Percentiles rank a stretch among this genome's conserved stretches.
These are phyloP conservation scores for Rhamnella rubrinervis DNA, from an alignment of 331 rosid species.

Conservation along the genomic window DNA sequence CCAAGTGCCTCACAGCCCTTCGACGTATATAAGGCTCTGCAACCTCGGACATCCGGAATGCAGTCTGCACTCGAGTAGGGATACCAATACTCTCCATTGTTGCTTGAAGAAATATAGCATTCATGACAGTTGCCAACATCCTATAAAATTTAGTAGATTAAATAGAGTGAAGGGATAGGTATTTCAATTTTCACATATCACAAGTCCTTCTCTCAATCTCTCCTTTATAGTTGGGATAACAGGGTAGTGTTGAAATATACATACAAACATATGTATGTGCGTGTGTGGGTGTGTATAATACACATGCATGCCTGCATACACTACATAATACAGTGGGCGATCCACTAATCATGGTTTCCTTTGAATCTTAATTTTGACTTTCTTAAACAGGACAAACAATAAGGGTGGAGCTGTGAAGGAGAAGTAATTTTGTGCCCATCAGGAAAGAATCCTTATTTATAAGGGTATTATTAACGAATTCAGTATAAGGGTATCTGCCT, in stretches of 20 bases:
- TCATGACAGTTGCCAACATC: slow-evolving; percentile 99
- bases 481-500: neutral
- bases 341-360: too few relatives aligned
- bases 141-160: slow-evolving; percentile 30
- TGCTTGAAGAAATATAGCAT: slow-evolving; percentile 97
- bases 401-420: too few relatives aligned
- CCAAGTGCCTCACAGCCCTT: slow-evolving; percentile 93
- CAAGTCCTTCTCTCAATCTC: too few relatives aligned
- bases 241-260: too few relatives aligned
- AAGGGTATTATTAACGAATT: neutral
- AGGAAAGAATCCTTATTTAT: neutral
- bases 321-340: too few relatives aligned
- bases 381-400: too few relatives aligned
- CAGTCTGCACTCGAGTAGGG: slow-evolving; percentile 98
- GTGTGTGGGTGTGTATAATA: too few relatives aligned
- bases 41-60: slow-evolving; percentile 95
- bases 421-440: neutral
- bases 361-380: too few relatives aligned
- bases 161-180: neutral
- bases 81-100: slow-evolving; percentile 98
- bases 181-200: too few relatives aligned
- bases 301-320: too few relatives aligned
- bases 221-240: too few relatives aligned
- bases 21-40: slow-evolving; percentile 98
- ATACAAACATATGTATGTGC: too few relatives aligned